A percentile compares a stretch with the other conserved stretches of the same genome.
Conservation (phyloP, 768 basidiomycete genomes). For the Trichaptum fuscoviolaceum region DNA sequence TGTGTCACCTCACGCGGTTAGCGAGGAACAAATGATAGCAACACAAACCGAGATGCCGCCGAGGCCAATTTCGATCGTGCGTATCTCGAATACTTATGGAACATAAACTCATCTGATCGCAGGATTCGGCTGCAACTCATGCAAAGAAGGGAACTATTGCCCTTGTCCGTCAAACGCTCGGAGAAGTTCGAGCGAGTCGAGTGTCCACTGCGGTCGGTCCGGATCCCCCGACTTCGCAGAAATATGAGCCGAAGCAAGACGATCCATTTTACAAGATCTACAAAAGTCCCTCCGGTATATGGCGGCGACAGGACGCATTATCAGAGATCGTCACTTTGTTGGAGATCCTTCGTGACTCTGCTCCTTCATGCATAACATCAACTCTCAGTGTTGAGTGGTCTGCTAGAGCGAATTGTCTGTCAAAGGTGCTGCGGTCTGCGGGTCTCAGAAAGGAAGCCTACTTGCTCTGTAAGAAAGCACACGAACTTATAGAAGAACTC, state of each 20-base stretch:
- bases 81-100: no score
- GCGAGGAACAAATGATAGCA: not conserved
- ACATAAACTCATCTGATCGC: not conserved
- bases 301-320: not conserved
- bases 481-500: not conserved
- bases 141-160: not conserved
- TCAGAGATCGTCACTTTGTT: not conserved
- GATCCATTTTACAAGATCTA: not conserved
- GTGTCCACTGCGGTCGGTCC: not conserved
- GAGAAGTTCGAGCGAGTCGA: not conserved
- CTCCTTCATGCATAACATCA: not conserved
- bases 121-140: not conserved
- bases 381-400: not conserved
- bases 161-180: not conserved
- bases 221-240: not conserved
- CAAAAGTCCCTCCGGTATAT: not conserved
- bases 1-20: not conserved
- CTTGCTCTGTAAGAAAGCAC: not conserved
- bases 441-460: slow-evolving; percentile 11
- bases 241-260: not conserved
- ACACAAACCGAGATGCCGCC: no score
- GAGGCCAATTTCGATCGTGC: no score
- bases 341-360: not conserved
- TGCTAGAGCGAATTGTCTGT: not conserved
- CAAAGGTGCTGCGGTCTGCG: slow-evolving; percentile 1